Evolutionary conservation across 345 rosid species (phyloP).

Genomic region (Eucalyptus erythrocorys): DNA sequence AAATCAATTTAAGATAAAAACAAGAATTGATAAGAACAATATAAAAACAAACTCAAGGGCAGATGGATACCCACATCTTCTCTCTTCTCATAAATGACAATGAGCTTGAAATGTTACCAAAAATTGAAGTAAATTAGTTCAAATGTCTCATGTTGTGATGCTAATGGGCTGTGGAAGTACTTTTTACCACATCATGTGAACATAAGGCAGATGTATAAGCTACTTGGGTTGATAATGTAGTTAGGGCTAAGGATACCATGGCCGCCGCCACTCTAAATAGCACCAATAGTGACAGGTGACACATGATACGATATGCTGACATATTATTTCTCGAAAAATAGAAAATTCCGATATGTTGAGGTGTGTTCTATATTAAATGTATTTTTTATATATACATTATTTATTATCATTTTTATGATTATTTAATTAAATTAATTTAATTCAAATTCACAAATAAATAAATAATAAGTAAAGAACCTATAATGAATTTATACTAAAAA

Average conservation of each 20-base stretch:
- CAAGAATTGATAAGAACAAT: not conserved
- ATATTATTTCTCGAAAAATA: too few relatives aligned
- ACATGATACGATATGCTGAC: too few relatives aligned
- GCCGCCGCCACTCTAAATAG: fast-evolving
- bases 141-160: not conserved
- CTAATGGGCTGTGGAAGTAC: not conserved
- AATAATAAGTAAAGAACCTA: too few relatives aligned
- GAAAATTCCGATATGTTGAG: too few relatives aligned
- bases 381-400: too few relatives aligned
- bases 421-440: too few relatives aligned
- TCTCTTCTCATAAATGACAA: not conserved
- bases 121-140: too few relatives aligned
- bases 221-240: not conserved
- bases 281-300: fast-evolving
- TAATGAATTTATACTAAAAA: too few relatives aligned
- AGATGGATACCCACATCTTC: not conserved
- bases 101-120: not conserved
- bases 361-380: too few relatives aligned
- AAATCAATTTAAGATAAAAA: not conserved
- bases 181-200: not conserved
- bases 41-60: too few relatives aligned
- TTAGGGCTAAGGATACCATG: not conserved
- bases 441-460: too few relatives aligned
- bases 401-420: too few relatives aligned
- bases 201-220: not conserved